Base-by-base conservation (phyloP, 2,329 filamentous ascomycete species). In the Botrytis elliptica region DNA sequence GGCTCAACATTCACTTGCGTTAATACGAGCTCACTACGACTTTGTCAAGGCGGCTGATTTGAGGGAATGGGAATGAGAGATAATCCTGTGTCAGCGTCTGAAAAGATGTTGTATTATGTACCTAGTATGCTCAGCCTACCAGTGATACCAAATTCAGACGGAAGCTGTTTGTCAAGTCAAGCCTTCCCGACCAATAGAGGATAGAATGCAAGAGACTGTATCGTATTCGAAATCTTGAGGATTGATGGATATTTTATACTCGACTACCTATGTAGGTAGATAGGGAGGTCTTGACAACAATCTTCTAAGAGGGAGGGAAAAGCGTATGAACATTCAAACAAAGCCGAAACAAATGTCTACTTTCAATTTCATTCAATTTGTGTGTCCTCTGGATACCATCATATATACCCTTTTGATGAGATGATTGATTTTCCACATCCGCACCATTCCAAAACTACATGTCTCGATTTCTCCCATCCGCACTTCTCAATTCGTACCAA, bases 11-110 rank as follows among this genome's bases (percentile, higher is more conserved):
- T 40, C n/a, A 40, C 22, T 25, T 55, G 16, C 8, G 46, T 55
- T 25, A 52, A 68, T 68, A 68, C 65, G 46, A 68, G 65, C 33
- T 67, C 29, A 49, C 20, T 65, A 33, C 40, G 18, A 44, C 40
- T 33, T 52, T 49, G 46, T 20, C 46, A 29, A 40, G 44, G 20
- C 10, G 42, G 33, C 14, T 66, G 29, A 66, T 66, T 67, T 12
- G 25, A n/a, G 36, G 44, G 29, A 36, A 49, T 38, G 44, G 8
- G n/a, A 62, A 59, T 4, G 29, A 36, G 63, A 44, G n/a, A 46
- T 46, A 16, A 62, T 62, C n/a, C 40, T 65, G 18, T 49, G 14
- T 14, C 29, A 46, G 63, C 20, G n/a, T 64, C 38, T 64, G 14
- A 10, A 44, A 29, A n/a, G n/a, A 44, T 42, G 25, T 44, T 64